Base-by-base conservation (phyloP, 139 green algal species). In the Helicosporidium sp. region DNA sequence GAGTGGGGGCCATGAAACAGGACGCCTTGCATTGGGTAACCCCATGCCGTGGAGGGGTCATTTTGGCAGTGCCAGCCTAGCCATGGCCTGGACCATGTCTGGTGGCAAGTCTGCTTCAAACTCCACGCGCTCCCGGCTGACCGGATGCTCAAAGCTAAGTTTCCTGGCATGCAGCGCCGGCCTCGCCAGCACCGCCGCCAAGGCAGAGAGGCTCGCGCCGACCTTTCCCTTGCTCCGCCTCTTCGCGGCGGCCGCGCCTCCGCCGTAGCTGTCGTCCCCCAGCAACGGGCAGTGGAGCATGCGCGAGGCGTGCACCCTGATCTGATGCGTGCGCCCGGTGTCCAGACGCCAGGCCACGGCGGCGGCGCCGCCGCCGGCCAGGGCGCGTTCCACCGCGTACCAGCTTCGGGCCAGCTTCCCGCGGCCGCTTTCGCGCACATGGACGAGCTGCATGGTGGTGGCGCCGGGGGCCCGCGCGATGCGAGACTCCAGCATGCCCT, bases 281-380 rank as follows among this genome's bases (percentile, higher is more conserved):
- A 96, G 46, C n/a, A 97, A 62, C 0, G 87, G 78, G 44, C 82
- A 66, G 2, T 77, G 77, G 0, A 93, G 58, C 52, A 95, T 66
- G 43, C 74, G 71, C n/a, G n/a, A n/a, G 19, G 82, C 73, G 55
- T 93, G 83, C 18, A 93, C 82, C 39, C 77, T 65, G 44, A 94
- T 94, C 64, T 98, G 89, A 54, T 98, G 89, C 6, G 89, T 98
- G 25, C 89, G 65, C 26, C 89, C 89, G 2, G 84, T 95, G 23
- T 92, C 74, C 7, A 98, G 68, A 46, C 65, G 72, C 87, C 89
- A 98, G 48, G 79, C 47, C 43, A 94, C 76, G 23, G 95, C 43
- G 6, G 78, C 71, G 6, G 79, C 79, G 2, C 29, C 66, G 0
- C 82, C 83, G 16, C 55, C 75, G 7, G 65, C 79, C 33, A 94